Conservation (phyloP, 805 yeast species). For the Wickerhamomyces bisporus region DNA sequence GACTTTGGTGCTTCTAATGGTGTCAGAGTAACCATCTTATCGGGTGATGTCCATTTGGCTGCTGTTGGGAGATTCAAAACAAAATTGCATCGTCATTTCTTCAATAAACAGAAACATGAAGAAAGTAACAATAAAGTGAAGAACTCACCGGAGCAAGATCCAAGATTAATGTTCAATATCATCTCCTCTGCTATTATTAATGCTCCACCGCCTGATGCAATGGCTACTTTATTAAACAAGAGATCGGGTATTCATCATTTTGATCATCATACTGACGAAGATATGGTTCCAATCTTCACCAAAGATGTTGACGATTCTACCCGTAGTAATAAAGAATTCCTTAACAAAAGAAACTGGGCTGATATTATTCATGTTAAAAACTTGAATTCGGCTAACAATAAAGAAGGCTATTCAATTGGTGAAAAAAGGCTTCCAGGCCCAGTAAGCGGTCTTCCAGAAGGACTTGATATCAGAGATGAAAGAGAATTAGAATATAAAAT, state of each 20-base stretch:
- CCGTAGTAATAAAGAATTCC: slow-evolving; percentile 45
- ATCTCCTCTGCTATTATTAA: slow-evolving; percentile 88
- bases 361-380: slow-evolving; percentile 55
- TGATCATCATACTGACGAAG: slow-evolving; percentile 65
- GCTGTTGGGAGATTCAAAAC: slow-evolving; percentile 75
- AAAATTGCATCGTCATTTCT: slow-evolving; percentile 40
- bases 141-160: slow-evolving; percentile 59
- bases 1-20: slow-evolving; percentile 60
- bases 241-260: slow-evolving; percentile 64
- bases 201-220: slow-evolving; percentile 87
- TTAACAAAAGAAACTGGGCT: slow-evolving; percentile 69
- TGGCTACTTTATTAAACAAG: slow-evolving; percentile 68
- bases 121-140: slow-evolving; percentile 36
- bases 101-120: slow-evolving; percentile 28
- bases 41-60: slow-evolving; percentile 93
- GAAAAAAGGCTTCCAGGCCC: slow-evolving; percentile 40
- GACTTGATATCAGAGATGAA: slow-evolving; percentile 21
- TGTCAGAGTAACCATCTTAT: slow-evolving; percentile 74
- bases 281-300: slow-evolving; percentile 67
- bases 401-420: slow-evolving; percentile 26
- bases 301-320: slow-evolving; percentile 49
- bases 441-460: slow-evolving; percentile 11
- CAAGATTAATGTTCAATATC: slow-evolving; percentile 73
- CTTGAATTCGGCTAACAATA: slow-evolving; percentile 10
- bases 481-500: slow-evolving; percentile 48